A percentile compares a stretch with the other conserved stretches of the same genome.
phyloP scores from a whole-genome alignment of 2,329 filamentous ascomycete species.

The Neurospora sp. region DNA sequence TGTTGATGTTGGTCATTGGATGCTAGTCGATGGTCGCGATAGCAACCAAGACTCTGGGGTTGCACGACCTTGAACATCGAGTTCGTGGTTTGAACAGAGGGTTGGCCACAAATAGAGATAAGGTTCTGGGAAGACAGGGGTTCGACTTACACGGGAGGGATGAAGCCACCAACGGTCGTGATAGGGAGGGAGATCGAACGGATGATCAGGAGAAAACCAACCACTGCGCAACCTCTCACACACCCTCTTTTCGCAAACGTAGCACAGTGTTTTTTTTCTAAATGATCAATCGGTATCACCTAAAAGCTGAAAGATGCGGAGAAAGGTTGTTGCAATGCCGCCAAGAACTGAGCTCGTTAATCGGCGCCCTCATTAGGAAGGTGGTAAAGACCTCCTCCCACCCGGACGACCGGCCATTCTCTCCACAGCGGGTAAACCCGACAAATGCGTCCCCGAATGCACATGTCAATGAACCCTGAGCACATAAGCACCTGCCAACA shows the following conservation, averaged over 20 bases:
- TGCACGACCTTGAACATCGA: background rate
- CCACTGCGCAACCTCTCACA: background rate
- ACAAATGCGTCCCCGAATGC: background rate
- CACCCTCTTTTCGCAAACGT: too few species aligned
- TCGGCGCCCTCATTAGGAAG: background rate
- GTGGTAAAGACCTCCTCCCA: background rate
- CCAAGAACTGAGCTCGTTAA: background rate
- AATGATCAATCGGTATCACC: background rate
- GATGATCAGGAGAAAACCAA: background rate
- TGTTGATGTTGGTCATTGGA: background rate
- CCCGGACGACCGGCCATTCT: background rate
- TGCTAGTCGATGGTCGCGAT: background rate
- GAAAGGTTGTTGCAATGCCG: background rate
- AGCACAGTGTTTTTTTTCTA: background rate
- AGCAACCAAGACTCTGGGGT: background rate
- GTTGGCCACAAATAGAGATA: background rate
- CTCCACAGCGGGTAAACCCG: background rate
- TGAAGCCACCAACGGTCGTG: background rate
- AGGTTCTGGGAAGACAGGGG: background rate
- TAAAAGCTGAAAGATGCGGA: background rate
- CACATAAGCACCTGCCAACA: background rate
- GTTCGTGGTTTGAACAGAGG: background rate
- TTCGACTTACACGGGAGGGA: background rate
- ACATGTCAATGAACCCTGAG: background rate
- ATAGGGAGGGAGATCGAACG: background rate